Conservation (phyloP, 1,284 basidiomycete species). For the Rhizoctonia solani region DNA sequence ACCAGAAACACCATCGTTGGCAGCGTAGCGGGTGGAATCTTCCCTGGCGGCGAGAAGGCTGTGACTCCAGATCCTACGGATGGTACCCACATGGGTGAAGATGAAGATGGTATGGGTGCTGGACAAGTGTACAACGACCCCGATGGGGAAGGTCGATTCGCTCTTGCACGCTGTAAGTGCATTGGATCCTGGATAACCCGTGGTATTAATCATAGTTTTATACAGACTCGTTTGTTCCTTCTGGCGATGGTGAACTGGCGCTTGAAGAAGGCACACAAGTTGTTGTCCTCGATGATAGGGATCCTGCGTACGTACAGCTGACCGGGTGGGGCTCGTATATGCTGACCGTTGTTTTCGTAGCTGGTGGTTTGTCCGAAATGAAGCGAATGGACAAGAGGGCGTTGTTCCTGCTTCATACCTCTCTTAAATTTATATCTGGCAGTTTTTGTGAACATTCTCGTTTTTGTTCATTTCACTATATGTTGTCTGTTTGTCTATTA, state of each 20-base stretch:
- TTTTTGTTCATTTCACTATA: conserved; percentile 26
- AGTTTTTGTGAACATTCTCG: conserved; percentile 15
- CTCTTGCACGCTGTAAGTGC: conserved; percentile 61
- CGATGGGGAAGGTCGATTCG: conserved; percentile 68
- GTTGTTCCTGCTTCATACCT: conserved; percentile 84
- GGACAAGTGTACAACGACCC: conserved; percentile 57
- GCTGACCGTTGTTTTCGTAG: conserved; percentile 49
- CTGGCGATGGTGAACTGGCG: conserved; percentile 73
- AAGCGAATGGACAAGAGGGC: conserved; percentile 76
- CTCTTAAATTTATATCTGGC: conserved; percentile 31
- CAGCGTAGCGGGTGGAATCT: conserved; percentile 37
- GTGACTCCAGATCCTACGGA: conserved; percentile 26
- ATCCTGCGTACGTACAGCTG: conserved; percentile 66
- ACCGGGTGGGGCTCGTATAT: conserved; percentile 35
- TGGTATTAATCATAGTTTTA: background rate
- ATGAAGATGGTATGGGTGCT: conserved; percentile 54
- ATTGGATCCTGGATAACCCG: background rate
- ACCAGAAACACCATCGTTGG: conserved; percentile 77
- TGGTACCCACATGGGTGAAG: conserved; percentile 34
- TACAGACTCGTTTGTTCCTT: conserved; percentile 68
- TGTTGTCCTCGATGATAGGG: conserved; percentile 75
- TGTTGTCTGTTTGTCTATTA: conserved; percentile 9
- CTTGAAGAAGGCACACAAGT: conserved; percentile 72
- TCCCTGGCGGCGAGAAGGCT: conserved; percentile 19
- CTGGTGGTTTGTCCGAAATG: conserved; percentile 90